Conservation (phyloP, 148 eudicot species). For the Pharnaceum exiguum region DNA sequence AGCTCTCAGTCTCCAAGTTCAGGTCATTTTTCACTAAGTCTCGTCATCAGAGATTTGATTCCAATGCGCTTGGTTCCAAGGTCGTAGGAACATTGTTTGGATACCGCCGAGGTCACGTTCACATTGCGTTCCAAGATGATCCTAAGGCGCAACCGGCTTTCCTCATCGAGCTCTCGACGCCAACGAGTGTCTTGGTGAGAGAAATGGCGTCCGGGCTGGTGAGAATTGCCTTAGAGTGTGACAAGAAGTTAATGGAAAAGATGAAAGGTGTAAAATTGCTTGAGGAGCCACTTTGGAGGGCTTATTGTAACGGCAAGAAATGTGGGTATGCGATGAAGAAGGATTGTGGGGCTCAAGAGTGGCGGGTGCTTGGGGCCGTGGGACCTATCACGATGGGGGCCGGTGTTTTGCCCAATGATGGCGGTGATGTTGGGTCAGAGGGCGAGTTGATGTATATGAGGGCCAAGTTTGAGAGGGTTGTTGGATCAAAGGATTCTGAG, state of each 20-base stretch:
- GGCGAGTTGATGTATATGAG: conserved; percentile 91
- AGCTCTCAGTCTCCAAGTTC: conserved; percentile 45
- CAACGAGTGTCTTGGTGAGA: conserved; percentile 42
- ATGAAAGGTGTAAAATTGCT: conserved; percentile 39
- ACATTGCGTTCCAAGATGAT: conserved; percentile 47
- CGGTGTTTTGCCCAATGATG: conserved; percentile 57
- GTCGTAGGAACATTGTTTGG: conserved; percentile 68
- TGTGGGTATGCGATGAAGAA: conserved; percentile 80
- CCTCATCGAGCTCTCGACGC: conserved; percentile 52
- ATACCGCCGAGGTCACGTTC: conserved; percentile 57
- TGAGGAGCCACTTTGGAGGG: conserved; percentile 89
- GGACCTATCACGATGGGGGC: conserved; percentile 92
- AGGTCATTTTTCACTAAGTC: conserved; percentile 40
- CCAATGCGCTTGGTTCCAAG: conserved; percentile 46
- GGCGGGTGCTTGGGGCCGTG: conserved; percentile 56
- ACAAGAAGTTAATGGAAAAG: conserved; percentile 39
- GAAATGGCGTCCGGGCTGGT: conserved; percentile 79
- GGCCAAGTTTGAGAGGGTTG: conserved; percentile 90
- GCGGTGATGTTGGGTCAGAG: conserved; percentile 28
- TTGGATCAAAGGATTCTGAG: conserved; percentile 80
- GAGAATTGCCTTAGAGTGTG: conserved; percentile 72
- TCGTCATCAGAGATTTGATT: conserved; percentile 12
- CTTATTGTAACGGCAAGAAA: conserved; percentile 88
- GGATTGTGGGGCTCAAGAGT: conserved; percentile 59
- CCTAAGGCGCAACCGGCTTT: conserved; percentile 42